Conservation (phyloP, 768 basidiomycete genomes). For the Sutorius australiensis region DNA sequence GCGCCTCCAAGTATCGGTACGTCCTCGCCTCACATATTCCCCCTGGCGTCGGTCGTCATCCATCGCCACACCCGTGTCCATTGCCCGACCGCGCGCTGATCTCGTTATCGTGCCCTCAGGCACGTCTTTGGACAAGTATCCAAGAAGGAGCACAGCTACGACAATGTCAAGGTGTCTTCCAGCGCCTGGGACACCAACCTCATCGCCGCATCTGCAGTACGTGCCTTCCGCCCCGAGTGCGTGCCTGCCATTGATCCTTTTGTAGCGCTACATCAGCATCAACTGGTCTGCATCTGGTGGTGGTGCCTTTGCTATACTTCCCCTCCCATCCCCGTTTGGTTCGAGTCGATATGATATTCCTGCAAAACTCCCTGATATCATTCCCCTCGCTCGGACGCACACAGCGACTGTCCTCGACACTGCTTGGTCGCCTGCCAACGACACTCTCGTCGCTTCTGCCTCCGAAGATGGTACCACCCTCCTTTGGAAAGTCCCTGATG, state of each 20-base stretch:
- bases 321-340: slow-evolving; percentile 70
- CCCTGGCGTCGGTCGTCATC: neutral
- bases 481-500: slow-evolving; percentile 79
- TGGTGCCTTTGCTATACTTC: slow-evolving; percentile 92
- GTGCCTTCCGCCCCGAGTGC: neutral
- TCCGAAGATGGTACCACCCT: slow-evolving; percentile 93
- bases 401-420: slow-evolving; percentile 88
- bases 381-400: slow-evolving; percentile 88
- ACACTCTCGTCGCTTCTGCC: slow-evolving; percentile 83
- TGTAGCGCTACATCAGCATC: slow-evolving; percentile 77
- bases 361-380: slow-evolving; percentile 83
- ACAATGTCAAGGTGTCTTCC: slow-evolving; percentile 82
- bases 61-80: neutral
- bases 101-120: slow-evolving; percentile 36
- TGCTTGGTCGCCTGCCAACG: slow-evolving; percentile 94
- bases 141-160: slow-evolving; percentile 78
- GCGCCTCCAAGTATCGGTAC: slow-evolving; percentile 83
- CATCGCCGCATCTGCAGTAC: slow-evolving; percentile 75
- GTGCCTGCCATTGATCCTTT: slow-evolving; percentile 1
- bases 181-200: slow-evolving; percentile 97
- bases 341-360: slow-evolving; percentile 51
- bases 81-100: neutral
- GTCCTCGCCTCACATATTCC: slow-evolving; percentile 23
- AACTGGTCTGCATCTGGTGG: slow-evolving; percentile 95
- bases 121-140: slow-evolving; percentile 89